Percentiles rank a stretch among this genome's conserved stretches.
Conservation (phyloP, 148 eudicot species). For the Cornus florida region DNA sequence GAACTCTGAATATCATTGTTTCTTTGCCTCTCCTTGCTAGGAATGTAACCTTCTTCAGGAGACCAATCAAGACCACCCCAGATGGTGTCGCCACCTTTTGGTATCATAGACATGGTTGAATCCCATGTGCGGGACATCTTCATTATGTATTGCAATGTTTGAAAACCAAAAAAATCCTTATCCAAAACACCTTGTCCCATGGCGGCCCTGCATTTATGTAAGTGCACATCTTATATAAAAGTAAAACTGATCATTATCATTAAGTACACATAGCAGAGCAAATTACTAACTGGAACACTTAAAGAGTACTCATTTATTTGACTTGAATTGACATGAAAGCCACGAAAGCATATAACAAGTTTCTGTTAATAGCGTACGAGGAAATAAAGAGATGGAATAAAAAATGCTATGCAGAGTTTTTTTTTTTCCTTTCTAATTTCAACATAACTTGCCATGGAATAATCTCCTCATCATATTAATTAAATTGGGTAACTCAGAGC, state of each 20-base stretch:
- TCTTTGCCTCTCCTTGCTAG: constrained; percentile 47
- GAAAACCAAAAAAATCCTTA: constrained; percentile 72
- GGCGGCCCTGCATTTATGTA: constrained; percentile 61
- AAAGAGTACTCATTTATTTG: not conserved
- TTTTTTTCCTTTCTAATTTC: too few relatives aligned
- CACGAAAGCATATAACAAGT: not conserved
- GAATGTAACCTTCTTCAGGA: constrained; percentile 72
- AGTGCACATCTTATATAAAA: not conserved
- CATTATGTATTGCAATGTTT: constrained; percentile 86
- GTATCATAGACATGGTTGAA: constrained; percentile 97
- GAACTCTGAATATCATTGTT: constrained; percentile 31
- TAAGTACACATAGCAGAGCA: not conserved
- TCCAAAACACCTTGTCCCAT: constrained; percentile 80
- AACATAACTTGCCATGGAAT: not conserved
- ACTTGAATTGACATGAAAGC: not conserved
- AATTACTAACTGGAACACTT: not conserved
- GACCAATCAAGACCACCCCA: constrained; percentile 99
- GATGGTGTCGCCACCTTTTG: constrained; percentile 91
- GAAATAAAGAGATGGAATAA: constrained; percentile 1
- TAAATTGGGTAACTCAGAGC: too few relatives aligned
- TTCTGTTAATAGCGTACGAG: not conserved
- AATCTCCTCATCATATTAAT: not conserved
- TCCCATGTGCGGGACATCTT: constrained; percentile 98
- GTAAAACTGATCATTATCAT: not conserved
- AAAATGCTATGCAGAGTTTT: not conserved